Conservation (phyloP, 495 filamentous ascomycete species). For the Penicillium angulare region DNA sequence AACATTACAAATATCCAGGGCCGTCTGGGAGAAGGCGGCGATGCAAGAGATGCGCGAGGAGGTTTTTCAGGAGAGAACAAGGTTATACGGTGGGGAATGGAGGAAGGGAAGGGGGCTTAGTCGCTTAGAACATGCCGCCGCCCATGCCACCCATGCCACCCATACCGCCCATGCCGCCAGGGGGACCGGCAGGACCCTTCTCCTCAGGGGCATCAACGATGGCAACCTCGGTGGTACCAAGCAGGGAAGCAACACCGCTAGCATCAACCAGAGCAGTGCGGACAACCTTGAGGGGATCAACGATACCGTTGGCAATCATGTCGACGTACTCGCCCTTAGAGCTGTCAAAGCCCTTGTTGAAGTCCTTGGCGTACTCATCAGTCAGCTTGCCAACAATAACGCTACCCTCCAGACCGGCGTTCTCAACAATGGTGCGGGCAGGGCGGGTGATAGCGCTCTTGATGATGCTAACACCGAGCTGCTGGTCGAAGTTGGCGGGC, state of each 20-base stretch:
- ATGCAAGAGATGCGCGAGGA: conserved; percentile 45
- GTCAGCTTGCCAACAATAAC: conserved; percentile 97
- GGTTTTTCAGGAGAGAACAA: conserved; percentile 19
- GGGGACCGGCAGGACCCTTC: conserved; percentile 65
- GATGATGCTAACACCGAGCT: conserved; percentile 95
- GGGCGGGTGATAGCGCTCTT: conserved; percentile 96
- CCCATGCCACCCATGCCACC: conserved; percentile 68
- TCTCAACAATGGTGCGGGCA: conserved; percentile 93
- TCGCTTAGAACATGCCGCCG: conserved; percentile 50
- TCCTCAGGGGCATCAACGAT: conserved; percentile 95
- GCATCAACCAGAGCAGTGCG: conserved; percentile 93
- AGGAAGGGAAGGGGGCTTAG: not conserved
- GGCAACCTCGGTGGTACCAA: conserved; percentile 97
- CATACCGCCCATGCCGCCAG: conserved; percentile 66
- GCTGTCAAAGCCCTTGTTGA: conserved; percentile 98
- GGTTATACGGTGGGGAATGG: conserved; percentile 2
- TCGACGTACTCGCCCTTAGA: conserved; percentile 96
- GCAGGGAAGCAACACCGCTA: conserved; percentile 91
- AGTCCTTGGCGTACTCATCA: conserved; percentile 87
- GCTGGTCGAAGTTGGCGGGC: conserved; percentile 95
- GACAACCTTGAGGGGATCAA: conserved; percentile 98
- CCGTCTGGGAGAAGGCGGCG: conserved; percentile 33
- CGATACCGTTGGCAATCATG: conserved; percentile 95
- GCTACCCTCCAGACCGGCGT: conserved; percentile 92
- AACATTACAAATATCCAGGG: conserved; percentile 28